A percentile compares a stretch with the other conserved stretches of the same genome.
Evolutionary conservation across 176 grass and related monocot species (phyloP).

Genomic region (Lolium perenne): DNA sequence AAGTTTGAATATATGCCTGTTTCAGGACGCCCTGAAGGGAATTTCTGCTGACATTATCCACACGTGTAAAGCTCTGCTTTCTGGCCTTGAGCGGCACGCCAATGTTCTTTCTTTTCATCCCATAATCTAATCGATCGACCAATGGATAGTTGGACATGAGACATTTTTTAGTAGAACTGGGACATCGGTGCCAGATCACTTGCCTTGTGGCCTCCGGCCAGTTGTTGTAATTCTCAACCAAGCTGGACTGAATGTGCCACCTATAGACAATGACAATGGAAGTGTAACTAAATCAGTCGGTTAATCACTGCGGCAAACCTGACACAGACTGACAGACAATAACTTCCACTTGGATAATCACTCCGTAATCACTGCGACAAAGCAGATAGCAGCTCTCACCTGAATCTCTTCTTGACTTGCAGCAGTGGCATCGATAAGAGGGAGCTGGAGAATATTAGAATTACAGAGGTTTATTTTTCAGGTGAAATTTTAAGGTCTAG

Average conservation of each 20-base stretch:
- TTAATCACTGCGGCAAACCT: no score
- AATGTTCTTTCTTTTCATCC: slow-evolving; percentile 12
- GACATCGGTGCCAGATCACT: neutral
- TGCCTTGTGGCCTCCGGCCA: neutral
- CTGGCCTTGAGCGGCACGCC: slow-evolving; percentile 54
- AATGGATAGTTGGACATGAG: neutral
- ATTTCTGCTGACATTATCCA: slow-evolving; percentile 27
- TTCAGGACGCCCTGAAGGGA: neutral
- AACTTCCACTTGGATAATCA: neutral
- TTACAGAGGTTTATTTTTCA: no score
- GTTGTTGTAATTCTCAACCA: neutral
- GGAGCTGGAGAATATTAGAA: no score
- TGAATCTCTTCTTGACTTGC: no score
- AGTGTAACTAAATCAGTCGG: no score
- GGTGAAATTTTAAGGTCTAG: no score
- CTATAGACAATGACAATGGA: no score
- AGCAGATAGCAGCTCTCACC: no score
- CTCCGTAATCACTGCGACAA: neutral
- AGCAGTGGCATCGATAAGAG: no score
- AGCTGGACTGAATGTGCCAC: neutral
- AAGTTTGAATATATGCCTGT: neutral
- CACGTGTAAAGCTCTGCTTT: slow-evolving; percentile 37
- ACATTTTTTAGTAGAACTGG: neutral
- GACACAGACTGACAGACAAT: no score
- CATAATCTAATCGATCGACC: neutral